Evolutionary conservation across 2,329 filamentous ascomycete genomes (phyloP), one percentile per base, ranked within the genome.

Genomic region (Aspergillus alliaceus): DNA sequence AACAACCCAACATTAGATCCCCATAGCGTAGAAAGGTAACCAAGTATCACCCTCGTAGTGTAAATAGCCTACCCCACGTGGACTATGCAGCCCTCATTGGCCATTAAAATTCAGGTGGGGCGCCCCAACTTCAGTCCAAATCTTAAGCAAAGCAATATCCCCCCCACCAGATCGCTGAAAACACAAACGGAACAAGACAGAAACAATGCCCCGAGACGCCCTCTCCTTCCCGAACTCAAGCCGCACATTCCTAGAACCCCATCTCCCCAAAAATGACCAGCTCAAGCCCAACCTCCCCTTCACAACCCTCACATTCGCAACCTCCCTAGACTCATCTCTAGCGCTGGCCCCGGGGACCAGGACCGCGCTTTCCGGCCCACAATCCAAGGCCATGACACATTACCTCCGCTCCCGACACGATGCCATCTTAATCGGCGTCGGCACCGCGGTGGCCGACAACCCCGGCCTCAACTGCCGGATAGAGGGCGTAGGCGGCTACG

Each of bases 301-400:
- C 69, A 82, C 90, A 39, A 96, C 92, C 14, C 82, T 96, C 49
- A 96, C 93, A 18, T 97, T 91, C 73, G 93, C 93, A 29, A 89
- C 87, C 6, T 96, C 92, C 2, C 86, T 97, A 54, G 93, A 97
- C 77, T 87, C 88, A 35, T 84, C 86, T 53, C 80, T 95, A 42
- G 84, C 91, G 1, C 80, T 92, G 11, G 82, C 88, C 0, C 91
- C 90, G 0, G 91, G 91, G 14, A 79, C 84, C 2, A 88, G 88
- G 59, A 96, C 93, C 1, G 79, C 83, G 0, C 84, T 97, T 7
- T 97, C 93, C 0, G 93, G 93, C 1, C 84, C 89, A 0, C 82
- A 87, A 59, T 91, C 91, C 32, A 96, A 97, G 75, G 86, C 90
- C 47, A 96, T 98, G 91, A 98, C 93, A 0, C 93, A 98, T 74